Base-by-base conservation (phyloP, 1,284 basidiomycete species). In the Rhodotorula sp. region DNA sequence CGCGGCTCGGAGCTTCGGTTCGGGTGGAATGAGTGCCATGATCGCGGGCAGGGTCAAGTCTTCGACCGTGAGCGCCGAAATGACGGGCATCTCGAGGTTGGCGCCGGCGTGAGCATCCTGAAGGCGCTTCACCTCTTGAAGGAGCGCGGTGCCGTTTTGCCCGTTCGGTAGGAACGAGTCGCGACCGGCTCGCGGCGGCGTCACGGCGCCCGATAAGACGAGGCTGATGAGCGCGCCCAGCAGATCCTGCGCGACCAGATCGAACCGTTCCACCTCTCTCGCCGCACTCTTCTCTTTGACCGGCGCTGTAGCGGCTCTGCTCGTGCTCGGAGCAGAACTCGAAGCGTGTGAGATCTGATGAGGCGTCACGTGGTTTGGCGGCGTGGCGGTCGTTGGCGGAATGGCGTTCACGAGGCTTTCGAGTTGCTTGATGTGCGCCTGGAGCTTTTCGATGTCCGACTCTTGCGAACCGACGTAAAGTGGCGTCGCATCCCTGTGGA, bases 231-330 rank as follows among this genome's bases (percentile, higher is more conserved):
- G 58, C 3, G 58, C 68, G 16, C 52, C 63, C n/a, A 52, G 43
- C 21, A 77, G 52, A 29, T 72, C 74, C 54, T 68, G 61, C 2
- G 63, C 71, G 14, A 31, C 61, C 5, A 75, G 62, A 47, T 72
- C 70, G 61, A 72, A 71, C 6, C 4, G 34, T 10, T 51, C 10
- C 48, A n/a, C 15, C 31, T 23, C n/a, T 23, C 16, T 6, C 2
- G 34, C 21, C 18, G 56, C 16, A 14, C 26, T 15, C 10, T 49
- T 31, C 15, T 47, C 5, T n/a, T 21, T 15, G 3, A 26, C 46
- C 31, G 34, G 7, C 29, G n/a, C 23, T 5, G 58, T 20, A n/a
- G 39, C 39, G 1, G 12, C 69, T 62, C 65, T 59, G 57, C 21
- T 12, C 3, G 31, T 4, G 39, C 39, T 43, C 39, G 39, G 12